Evolutionary conservation across 2,329 filamentous ascomycete genomes (phyloP).

Genomic region (Fusarium marasasianum): DNA sequence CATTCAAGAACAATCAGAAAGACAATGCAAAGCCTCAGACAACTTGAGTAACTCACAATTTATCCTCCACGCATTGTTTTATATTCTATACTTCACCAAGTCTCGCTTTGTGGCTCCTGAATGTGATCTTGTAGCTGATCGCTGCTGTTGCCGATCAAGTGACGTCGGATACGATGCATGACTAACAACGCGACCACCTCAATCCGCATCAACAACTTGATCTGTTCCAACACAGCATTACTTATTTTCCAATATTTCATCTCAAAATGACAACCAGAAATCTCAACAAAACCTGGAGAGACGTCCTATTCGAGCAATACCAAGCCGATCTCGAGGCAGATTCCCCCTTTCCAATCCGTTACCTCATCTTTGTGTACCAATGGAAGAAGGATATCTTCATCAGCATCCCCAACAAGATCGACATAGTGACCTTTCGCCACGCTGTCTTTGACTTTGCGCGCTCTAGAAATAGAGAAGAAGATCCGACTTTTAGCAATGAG

Average conservation of each 20-base stretch:
- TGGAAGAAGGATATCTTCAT: conserved; percentile 2
- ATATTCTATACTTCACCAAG: accelerated
- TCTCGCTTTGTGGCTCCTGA: neutral
- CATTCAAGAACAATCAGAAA: neutral
- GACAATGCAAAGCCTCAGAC: neutral
- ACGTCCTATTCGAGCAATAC: conserved; percentile 6
- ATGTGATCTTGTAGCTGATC: neutral
- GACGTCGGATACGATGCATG: neutral
- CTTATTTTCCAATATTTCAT: neutral
- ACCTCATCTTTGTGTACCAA: conserved; percentile 1
- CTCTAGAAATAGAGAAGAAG: neutral
- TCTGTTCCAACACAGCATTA: too few relatives aligned
- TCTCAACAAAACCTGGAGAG: conserved; percentile 20
- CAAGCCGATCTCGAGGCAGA: conserved; percentile 32
- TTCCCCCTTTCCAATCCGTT: conserved; percentile 41
- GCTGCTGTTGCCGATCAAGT: neutral
- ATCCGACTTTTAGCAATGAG: neutral
- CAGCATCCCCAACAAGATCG: neutral
- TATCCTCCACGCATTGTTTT: too few relatives aligned
- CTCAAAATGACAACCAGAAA: conserved; percentile 20
- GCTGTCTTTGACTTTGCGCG: neutral
- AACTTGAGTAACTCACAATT: too few relatives aligned
- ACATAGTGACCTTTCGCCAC: neutral
- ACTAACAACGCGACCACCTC: neutral
- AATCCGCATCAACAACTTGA: neutral